A percentile compares a stretch with the other conserved stretches of the same genome.
Evolutionary conservation across 2,329 filamentous ascomycete genomes (phyloP).

Genomic region (Fusarium compactum): DNA sequence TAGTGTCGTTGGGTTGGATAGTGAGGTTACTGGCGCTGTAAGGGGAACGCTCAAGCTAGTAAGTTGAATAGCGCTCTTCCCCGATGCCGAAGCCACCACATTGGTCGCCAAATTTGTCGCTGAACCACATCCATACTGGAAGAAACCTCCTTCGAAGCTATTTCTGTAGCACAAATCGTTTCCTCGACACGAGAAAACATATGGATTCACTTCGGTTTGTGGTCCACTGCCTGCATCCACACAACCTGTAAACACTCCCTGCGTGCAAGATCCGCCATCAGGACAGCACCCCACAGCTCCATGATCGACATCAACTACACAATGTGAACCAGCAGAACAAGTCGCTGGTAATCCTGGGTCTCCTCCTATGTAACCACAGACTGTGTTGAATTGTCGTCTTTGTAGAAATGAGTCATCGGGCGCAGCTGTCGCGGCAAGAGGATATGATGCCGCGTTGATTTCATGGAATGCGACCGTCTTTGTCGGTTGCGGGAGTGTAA

Average conservation of each 20-base stretch:
- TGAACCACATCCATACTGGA: constrained; percentile 68
- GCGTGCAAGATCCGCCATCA: constrained; percentile 62
- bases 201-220: constrained; percentile 66
- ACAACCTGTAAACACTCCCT: constrained; percentile 69
- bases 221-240: constrained; percentile 64
- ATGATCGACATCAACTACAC: constrained; percentile 63
- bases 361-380: constrained; percentile 70
- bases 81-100: constrained; percentile 61
- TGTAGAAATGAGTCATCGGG: constrained; percentile 49
- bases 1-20: constrained; percentile 58
- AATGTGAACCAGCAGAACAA: constrained; percentile 69
- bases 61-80: constrained; percentile 52
- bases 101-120: constrained; percentile 62
- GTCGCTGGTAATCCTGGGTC: constrained; percentile 66
- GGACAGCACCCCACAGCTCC: constrained; percentile 69
- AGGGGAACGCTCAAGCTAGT: constrained; percentile 56
- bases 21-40: constrained; percentile 54
- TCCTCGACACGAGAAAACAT: constrained; percentile 67
- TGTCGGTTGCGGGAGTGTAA: constrained; percentile 58
- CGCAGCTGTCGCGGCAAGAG: constrained; percentile 57
- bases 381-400: constrained; percentile 62
- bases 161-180: constrained; percentile 67
- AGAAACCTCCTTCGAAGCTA: constrained; percentile 65
- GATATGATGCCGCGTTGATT: constrained; percentile 57
- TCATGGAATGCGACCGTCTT: constrained; percentile 53